Evolutionary conservation across 2,329 filamentous ascomycete genomes (phyloP), one percentile per base, ranked within the genome.

Genomic region (Myriosclerotinia curreyana): DNA sequence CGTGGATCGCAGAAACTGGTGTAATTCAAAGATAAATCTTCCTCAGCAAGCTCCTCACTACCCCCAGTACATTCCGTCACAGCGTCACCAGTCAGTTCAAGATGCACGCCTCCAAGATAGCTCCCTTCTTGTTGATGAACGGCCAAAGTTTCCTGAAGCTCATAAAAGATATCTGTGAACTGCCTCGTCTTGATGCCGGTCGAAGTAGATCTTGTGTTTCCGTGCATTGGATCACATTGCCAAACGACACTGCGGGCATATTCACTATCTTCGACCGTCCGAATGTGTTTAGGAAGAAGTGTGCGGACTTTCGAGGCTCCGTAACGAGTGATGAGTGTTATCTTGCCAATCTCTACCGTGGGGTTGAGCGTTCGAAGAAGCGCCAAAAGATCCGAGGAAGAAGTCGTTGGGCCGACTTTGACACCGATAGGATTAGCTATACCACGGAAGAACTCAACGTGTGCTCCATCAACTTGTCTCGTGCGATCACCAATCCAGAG

Each of bases 161-260:
- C 95, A 1, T 85, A 85, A 75, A 97, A 88, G 72, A 99, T 96
- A 75, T 95, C 90, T 67, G 85, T 85, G 81, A 99, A 99, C 63
- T 90, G 88, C 20, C 95, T 86, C 1, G 95, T 99, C 81, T 99
- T 99, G 79, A 97, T 86, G 34, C 92, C 92, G 0, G 84, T 80
- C 0, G 85, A 83, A 0, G 91, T 94, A 25, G 84, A 83, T 51
- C 82, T 79, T 46, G 86, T 89, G 77, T 89, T 89, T 67, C 95
- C 95, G 78, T 99, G 95, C 95, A 99, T 99, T 28, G 95, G 95
- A 77, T 99, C 95, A 78, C 94, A 98, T 79, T 98, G 95, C 94
- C 94, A 98, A 71, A 97, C 91, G 5, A 96, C 92, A 28, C 77
- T 78, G 59, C 80, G 76, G 54, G 76, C 76, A 76, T 86, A 86